These are phyloP conservation scores for Prosopis cineraria DNA, from an alignment of 306 rosid species.

Conservation along the genomic window DNA sequence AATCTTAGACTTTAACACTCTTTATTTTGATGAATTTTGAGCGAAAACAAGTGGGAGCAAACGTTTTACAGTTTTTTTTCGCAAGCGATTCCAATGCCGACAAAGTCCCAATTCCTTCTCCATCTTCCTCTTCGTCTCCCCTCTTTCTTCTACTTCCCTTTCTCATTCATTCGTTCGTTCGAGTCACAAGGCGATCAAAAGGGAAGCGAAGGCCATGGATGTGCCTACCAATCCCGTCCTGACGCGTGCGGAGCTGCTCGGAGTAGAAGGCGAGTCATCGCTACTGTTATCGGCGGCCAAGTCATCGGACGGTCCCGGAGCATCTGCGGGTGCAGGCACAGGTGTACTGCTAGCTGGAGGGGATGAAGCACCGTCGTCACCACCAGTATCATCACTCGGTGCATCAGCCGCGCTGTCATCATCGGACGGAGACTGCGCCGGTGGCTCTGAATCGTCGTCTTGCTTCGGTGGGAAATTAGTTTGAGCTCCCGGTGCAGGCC, in stretches of 20 bases:
- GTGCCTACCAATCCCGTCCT: conserved; percentile 33
- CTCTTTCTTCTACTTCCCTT: not conserved
- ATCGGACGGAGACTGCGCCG: not conserved
- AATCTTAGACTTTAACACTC: not conserved
- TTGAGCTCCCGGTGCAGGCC: not conserved
- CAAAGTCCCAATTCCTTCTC: not conserved
- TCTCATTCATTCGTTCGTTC: not conserved
- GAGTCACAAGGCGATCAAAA: conserved; percentile 30
- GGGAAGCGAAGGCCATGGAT: conserved; percentile 40
- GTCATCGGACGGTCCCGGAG: conserved; percentile 35
- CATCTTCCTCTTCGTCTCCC: not conserved
- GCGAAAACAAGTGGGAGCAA: too few species aligned
- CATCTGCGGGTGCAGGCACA: not conserved
- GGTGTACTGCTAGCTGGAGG: conserved; percentile 25
- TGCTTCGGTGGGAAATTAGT: not conserved
- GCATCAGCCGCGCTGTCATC: conserved; percentile 1
- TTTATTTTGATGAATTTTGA: conserved; percentile 1
- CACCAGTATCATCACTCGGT: not conserved
- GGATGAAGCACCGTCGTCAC: not conserved
- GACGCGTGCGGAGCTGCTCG: conserved; percentile 19
- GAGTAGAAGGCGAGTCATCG: not conserved
- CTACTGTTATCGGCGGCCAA: not conserved
- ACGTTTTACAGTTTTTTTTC: not conserved
- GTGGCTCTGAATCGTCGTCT: not conserved
- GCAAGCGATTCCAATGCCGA: not conserved